phyloP scores from a whole-genome alignment of 768 basidiomycete genomes.

The Cystobasidium onofrii region DNA sequence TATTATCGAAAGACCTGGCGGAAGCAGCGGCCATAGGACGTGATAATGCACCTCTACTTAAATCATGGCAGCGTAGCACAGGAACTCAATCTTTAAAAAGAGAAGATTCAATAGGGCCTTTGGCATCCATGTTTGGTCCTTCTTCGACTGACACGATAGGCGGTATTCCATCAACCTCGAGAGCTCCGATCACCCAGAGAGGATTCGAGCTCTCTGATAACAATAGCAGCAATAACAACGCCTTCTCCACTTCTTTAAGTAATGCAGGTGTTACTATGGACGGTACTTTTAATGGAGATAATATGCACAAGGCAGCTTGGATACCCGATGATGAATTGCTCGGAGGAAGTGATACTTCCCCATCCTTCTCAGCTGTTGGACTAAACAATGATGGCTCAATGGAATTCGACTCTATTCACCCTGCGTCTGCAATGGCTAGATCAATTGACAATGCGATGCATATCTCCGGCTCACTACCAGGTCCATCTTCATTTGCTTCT shows the following conservation, averaged over 20 bases:
- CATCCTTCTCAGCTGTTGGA: not conserved
- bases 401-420: slow-evolving; percentile 13
- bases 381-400: not conserved
- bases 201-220: slow-evolving; percentile 3
- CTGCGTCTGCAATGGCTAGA: not conserved
- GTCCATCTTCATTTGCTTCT: not conserved
- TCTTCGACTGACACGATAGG: not conserved
- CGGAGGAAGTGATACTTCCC: slow-evolving; percentile 10
- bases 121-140: not conserved
- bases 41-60: slow-evolving; percentile 26
- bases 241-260: slow-evolving; percentile 2
- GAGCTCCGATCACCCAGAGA: slow-evolving; percentile 23
- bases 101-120: slow-evolving; percentile 6
- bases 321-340: slow-evolving; percentile 19
- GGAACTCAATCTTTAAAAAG: not conserved
- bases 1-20: slow-evolving; percentile 70
- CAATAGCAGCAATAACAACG: not conserved
- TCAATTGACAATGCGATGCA: slow-evolving; percentile 2
- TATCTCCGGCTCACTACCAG: not conserved
- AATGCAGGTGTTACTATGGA: not conserved
- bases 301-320: slow-evolving; percentile 17
- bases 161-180: not conserved
- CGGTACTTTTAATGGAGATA: slow-evolving; percentile 1
- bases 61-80: slow-evolving; percentile 24
- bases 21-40: slow-evolving; percentile 37